These are phyloP conservation scores for Lipomyces mesembrius DNA, from an alignment of 805 yeast genomes.

Conservation along the genomic window DNA sequence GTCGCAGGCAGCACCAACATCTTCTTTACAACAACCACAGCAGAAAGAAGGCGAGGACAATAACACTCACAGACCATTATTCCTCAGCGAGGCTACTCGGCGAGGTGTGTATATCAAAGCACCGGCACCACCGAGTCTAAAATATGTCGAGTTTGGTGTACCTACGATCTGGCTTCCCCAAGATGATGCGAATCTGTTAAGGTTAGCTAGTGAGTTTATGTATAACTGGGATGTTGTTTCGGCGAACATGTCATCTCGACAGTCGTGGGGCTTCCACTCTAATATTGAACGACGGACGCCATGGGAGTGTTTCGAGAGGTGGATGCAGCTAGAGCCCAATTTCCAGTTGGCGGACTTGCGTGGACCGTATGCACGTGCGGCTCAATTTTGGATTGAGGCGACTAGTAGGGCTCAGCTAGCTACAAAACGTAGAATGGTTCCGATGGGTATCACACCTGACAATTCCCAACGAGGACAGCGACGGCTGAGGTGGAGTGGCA, in stretches of 20 bases:
- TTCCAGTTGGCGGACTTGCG: conserved; percentile 81
- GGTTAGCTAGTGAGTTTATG: conserved; percentile 80
- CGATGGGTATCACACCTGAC: conserved; percentile 91
- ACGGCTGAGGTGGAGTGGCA: conserved; percentile 91
- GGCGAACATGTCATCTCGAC: conserved; percentile 69
- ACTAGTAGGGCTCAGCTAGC: conserved; percentile 87
- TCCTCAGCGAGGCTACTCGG: conserved; percentile 31
- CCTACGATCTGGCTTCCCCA: conserved; percentile 97
- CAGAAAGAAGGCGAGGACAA: not conserved
- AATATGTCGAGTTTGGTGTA: conserved; percentile 77
- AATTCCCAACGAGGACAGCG: conserved; percentile 87
- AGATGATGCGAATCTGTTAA: conserved; percentile 81
- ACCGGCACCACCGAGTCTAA: conserved; percentile 86
- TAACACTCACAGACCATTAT: conserved; percentile 18
- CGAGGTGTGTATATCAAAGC: conserved; percentile 60
- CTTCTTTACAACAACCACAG: not conserved
- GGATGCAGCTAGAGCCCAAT: conserved; percentile 86
- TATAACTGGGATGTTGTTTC: conserved; percentile 95
- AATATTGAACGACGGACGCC: conserved; percentile 95
- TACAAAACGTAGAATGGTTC: conserved; percentile 85
- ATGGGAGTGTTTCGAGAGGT: conserved; percentile 98
- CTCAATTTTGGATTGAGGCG: conserved; percentile 90
- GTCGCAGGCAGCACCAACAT: not conserved
- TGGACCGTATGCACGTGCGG: conserved; percentile 80
- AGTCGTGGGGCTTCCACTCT: conserved; percentile 63